A percentile compares a stretch with the other conserved stretches of the same genome.
These are phyloP conservation scores for Apocynum venetum DNA, from an alignment of 257 asterid species.

Conservation along the genomic window DNA sequence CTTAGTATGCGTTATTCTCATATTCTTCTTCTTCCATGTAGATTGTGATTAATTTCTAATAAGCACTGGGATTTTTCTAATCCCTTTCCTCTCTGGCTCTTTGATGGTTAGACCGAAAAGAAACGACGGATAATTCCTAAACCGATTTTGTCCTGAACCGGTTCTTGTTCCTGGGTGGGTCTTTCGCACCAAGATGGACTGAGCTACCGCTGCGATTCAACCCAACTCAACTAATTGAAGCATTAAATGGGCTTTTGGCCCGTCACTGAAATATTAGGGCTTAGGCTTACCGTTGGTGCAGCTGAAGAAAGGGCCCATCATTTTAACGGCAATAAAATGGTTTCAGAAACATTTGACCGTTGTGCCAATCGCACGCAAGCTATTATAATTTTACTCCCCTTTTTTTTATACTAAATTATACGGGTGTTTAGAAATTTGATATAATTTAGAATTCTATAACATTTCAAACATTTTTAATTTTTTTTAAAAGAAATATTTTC, in stretches of 20 bases:
- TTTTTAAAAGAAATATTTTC: too few relatives aligned
- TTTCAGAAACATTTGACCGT: too few relatives aligned
- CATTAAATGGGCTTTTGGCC: neutral
- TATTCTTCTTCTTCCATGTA: conserved; percentile 14
- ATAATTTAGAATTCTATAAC: too few relatives aligned
- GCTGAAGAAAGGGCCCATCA: neutral
- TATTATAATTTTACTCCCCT: too few relatives aligned
- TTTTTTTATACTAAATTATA: too few relatives aligned
- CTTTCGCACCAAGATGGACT: neutral
- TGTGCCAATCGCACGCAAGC: neutral
- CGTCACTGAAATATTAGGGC: neutral
- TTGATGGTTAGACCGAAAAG: conserved; percentile 8
- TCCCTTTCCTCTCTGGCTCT: conserved; percentile 17
- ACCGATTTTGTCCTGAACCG: conserved; percentile 2
- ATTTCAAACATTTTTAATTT: too few relatives aligned
- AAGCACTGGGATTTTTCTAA: conserved; percentile 6
- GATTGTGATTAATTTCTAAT: neutral
- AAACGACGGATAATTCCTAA: neutral
- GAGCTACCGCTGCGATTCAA: too few relatives aligned
- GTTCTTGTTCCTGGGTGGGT: neutral
- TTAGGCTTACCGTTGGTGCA: neutral
- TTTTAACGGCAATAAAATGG: neutral
- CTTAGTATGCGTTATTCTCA: neutral
- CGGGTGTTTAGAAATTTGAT: too few relatives aligned
- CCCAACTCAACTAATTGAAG: neutral